These are phyloP conservation scores for Polytrichum formosum DNA, from an alignment of 225 moss, liverwort and hornwort species.

Conservation along the genomic window DNA sequence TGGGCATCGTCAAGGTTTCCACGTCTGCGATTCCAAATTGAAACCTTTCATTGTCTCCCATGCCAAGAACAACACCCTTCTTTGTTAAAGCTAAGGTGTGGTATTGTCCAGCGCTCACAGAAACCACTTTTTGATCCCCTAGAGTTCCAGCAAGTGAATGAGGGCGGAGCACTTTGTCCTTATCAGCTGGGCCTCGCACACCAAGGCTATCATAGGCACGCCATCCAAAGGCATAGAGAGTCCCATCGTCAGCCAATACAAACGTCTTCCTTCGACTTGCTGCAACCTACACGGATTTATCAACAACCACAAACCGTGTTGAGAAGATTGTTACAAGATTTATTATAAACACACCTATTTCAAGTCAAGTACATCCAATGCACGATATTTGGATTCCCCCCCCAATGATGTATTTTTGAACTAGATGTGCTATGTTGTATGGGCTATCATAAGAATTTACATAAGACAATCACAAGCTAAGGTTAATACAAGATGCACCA, in stretches of 20 bases:
- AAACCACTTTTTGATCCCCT: slow-evolving; percentile 43
- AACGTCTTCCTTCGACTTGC: slow-evolving; percentile 77
- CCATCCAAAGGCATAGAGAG: slow-evolving; percentile 80
- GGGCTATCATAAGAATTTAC: too few species aligned
- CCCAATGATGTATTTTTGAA: too few species aligned
- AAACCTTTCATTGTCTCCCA: slow-evolving; percentile 62
- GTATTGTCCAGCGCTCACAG: slow-evolving; percentile 63
- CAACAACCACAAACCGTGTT: neutral
- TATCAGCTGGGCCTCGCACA: slow-evolving; percentile 30
- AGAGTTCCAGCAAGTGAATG: slow-evolving; percentile 33
- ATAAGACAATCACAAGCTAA: too few species aligned
- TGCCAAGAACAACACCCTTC: slow-evolving; percentile 56
- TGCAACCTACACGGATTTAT: slow-evolving; percentile 38
- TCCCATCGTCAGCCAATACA: slow-evolving; percentile 59
- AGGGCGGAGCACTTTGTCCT: slow-evolving; percentile 67
- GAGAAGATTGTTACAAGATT: too few species aligned
- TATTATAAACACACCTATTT: too few species aligned
- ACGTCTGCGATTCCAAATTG: slow-evolving; percentile 37
- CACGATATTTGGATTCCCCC: too few species aligned
- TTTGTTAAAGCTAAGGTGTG: slow-evolving; percentile 59
- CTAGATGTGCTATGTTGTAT: too few species aligned
- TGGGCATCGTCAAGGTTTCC: slow-evolving; percentile 12
- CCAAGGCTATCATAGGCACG: slow-evolving; percentile 57
- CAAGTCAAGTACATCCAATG: too few species aligned
- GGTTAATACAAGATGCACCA: too few species aligned